Conservation (phyloP, 2,329 filamentous ascomycete genomes). For the Alternaria metachromatica region DNA sequence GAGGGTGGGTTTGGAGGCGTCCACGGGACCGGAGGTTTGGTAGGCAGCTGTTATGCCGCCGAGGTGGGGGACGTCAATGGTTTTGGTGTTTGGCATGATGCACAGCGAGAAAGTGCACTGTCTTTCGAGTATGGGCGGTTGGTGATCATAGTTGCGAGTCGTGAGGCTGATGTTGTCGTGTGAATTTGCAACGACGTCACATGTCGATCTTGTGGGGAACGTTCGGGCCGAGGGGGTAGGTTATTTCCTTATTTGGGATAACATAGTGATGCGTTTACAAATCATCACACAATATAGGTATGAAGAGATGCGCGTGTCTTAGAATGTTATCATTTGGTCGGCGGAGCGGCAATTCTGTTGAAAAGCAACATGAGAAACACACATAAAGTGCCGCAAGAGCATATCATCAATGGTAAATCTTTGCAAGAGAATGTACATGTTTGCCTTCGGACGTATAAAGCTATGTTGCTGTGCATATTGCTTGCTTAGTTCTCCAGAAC, state of each 20-base stretch:
- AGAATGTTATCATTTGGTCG: not conserved
- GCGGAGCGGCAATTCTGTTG: not conserved
- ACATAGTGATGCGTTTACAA: not conserved
- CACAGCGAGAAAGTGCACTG: not conserved
- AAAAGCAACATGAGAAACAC: not conserved
- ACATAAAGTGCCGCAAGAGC: not conserved
- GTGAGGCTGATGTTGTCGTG: not conserved
- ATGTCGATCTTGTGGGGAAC: not conserved
- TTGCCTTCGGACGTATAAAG: not conserved
- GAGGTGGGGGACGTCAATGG: slow-evolving; percentile 57
- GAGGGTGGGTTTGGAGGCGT: slow-evolving; percentile 56
- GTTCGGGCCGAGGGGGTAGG: not conserved
- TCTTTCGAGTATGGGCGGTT: not conserved
- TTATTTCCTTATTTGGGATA: not conserved
- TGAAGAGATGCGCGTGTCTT: not conserved
- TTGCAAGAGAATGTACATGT: not conserved
- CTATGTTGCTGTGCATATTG: not conserved
- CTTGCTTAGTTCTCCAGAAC: slow-evolving; percentile 33
- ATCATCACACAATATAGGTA: not conserved
- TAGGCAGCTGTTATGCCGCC: slow-evolving; percentile 59
- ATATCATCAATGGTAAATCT: not conserved
- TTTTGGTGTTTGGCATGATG: slow-evolving; percentile 45
- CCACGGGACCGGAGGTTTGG: slow-evolving; percentile 49
- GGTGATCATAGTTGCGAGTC: not conserved
- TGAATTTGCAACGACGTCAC: not conserved